A percentile compares a stretch with the other conserved stretches of the same genome.
Evolutionary conservation across 805 yeast genomes (phyloP).

Genomic region (Pichia rugopelliculosa): DNA sequence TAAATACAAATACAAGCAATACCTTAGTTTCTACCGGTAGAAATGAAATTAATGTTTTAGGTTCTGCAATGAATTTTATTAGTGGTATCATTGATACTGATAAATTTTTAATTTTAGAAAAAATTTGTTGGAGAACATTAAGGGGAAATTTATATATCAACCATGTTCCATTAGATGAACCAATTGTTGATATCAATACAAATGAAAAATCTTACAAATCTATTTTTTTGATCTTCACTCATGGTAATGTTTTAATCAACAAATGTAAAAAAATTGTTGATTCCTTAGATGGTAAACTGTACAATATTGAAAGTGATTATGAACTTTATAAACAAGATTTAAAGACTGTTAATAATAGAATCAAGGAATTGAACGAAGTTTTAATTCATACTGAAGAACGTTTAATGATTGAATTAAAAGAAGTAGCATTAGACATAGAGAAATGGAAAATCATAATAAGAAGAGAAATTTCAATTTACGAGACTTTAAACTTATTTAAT

Average conservation of each 20-base stretch:
- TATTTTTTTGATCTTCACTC: constrained; percentile 84
- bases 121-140: constrained; percentile 83
- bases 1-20: neutral
- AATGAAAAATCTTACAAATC: constrained; percentile 57
- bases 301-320: constrained; percentile 43
- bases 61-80: constrained; percentile 41
- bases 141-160: constrained; percentile 87
- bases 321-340: constrained; percentile 39
- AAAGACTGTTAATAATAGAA: constrained; percentile 38
- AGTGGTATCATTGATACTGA: constrained; percentile 76
- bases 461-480: constrained; percentile 78
- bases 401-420: constrained; percentile 67
- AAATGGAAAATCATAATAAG: constrained; percentile 64
- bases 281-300: constrained; percentile 77
- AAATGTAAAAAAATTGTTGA: constrained; percentile 77
- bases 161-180: constrained; percentile 64
- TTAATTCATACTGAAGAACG: constrained; percentile 60
- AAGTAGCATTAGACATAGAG: constrained; percentile 66
- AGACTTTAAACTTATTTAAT: constrained; percentile 70
- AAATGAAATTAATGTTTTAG: constrained; percentile 29
- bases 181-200: constrained; percentile 51
- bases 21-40: constrained; percentile 22
- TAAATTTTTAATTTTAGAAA: constrained; percentile 65
- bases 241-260: constrained; percentile 65
- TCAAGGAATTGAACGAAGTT: constrained; percentile 42